These are phyloP conservation scores for Xylaria sp. DNA, from an alignment of 495 filamentous ascomycete genomes.

Conservation along the genomic window DNA sequence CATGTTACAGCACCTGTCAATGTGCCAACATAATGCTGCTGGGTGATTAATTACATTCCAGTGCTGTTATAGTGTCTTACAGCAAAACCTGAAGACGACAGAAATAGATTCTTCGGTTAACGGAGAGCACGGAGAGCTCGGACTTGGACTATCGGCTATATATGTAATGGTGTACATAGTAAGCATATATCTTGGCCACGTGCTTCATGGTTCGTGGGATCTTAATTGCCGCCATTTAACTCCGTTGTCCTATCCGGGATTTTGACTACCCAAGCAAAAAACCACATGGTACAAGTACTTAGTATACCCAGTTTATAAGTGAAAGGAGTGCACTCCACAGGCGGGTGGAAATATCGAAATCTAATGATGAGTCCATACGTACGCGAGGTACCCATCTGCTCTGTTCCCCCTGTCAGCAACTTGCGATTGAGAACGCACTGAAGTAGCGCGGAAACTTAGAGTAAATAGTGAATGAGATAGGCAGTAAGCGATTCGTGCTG, in stretches of 20 bases:
- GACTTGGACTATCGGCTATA: not conserved
- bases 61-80: not conserved
- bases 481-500: slow-evolving; percentile 2
- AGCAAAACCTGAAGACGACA: not conserved
- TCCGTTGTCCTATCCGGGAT: not conserved
- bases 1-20: slow-evolving; percentile 19
- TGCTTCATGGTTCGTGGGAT: not conserved
- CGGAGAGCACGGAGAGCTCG: not conserved
- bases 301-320: too few species aligned
- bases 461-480: too few species aligned
- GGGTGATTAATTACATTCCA: not conserved
- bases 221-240: not conserved
- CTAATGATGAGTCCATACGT: not conserved
- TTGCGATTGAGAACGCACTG: not conserved
- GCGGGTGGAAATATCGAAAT: slow-evolving; percentile 5
- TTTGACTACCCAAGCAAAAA: not conserved
- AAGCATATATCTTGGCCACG: not conserved
- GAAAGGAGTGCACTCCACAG: not conserved
- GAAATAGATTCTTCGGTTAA: not conserved
- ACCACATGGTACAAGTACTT: not conserved
- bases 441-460: slow-evolving; percentile 3
- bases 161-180: slow-evolving; percentile 3
- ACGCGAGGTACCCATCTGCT: not conserved
- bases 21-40: not conserved
- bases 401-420: slow-evolving; percentile 16